Base-by-base conservation (phyloP, 2,329 filamentous ascomycete genomes). In the Exserohilum turcica region DNA sequence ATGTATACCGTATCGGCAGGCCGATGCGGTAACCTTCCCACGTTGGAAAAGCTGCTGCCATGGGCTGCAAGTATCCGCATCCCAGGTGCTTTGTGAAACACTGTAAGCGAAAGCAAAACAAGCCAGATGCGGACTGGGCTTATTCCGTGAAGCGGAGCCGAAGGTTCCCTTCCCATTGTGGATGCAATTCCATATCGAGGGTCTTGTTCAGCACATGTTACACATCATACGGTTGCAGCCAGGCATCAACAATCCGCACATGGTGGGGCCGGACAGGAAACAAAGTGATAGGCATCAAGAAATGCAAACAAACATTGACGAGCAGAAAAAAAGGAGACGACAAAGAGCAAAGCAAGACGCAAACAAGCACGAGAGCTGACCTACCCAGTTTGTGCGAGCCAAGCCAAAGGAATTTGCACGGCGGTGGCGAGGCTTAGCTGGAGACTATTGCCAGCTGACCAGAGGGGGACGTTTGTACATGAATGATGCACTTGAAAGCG, bases 381-480 rank as follows among this genome's bases (percentile, higher is more conserved):
- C n/a, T 27, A 7, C 15, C 13, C 28, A 32, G 32, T 19, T 36
- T 32, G 36, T 21, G n/a, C 29, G n/a, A 16, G 43, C 12, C 43
- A 29, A 19, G 19, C 31, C 32, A 44, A 36, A 37, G 13, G n/a
- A 27, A 36, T 13, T 27, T 28, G 19, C 9, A 32, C 27, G 42
- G 36, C 51, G 35, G 43, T 48, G 48, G 52, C 43, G 46, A 48
- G 27, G 50, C 40, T 12, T 39, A 51, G 35, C 44, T 18, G n/a
- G 9, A 9, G 12, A 46, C 16, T 18, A 38, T 28, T 8, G 13
- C 37, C 37, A 48, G 44, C 27, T 43, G 43, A 39, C 21, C 45
- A 39, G 24, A 40, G 21, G 27, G 31, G 19, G 18, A 39, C 21
- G 18, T 35, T 33, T 16, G 10, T 36, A 36, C 35, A 37, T 45